phyloP scores from a whole-genome alignment of 2,329 filamentous ascomycete genomes.

The Orbilia quercus region DNA sequence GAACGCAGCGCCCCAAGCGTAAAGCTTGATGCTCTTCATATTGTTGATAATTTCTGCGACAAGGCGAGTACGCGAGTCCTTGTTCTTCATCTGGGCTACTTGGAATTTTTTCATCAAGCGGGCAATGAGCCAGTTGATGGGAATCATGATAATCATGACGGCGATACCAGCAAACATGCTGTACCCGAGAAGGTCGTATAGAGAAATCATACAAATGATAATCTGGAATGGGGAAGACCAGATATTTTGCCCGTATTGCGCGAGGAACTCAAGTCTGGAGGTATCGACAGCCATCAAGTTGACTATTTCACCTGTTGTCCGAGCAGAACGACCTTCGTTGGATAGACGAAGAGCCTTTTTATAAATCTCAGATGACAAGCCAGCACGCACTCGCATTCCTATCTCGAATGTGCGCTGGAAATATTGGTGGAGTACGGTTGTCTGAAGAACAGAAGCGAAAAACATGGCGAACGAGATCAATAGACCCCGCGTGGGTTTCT shows the following conservation, averaged over 20 bases:
- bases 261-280: constrained; percentile 84
- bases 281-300: constrained; percentile 99
- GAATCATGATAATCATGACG: constrained; percentile 98
- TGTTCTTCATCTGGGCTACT: constrained; percentile 98
- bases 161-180: constrained; percentile 96
- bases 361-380: constrained; percentile 90
- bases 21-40: constrained; percentile 99
- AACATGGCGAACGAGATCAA: constrained; percentile 95
- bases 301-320: constrained; percentile 96
- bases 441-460: constrained; percentile 83
- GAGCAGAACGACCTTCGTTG: constrained; percentile 87
- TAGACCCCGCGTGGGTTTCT: constrained; percentile 84
- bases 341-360: constrained; percentile 88
- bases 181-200: constrained; percentile 93
- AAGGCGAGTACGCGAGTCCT: constrained; percentile 88
- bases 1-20: constrained; percentile 96
- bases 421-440: constrained; percentile 92
- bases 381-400: constrained; percentile 95
- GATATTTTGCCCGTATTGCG: constrained; percentile 92
- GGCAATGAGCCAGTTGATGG: constrained; percentile 91
- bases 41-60: constrained; percentile 99
- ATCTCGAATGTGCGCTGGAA: constrained; percentile 95
- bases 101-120: constrained; percentile 93
- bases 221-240: constrained; percentile 99
- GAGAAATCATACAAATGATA: constrained; percentile 89